A percentile compares a stretch with the other conserved stretches of the same genome.
phyloP scores from a whole-genome alignment of 768 basidiomycete genomes.

The Boletus speciosus region DNA sequence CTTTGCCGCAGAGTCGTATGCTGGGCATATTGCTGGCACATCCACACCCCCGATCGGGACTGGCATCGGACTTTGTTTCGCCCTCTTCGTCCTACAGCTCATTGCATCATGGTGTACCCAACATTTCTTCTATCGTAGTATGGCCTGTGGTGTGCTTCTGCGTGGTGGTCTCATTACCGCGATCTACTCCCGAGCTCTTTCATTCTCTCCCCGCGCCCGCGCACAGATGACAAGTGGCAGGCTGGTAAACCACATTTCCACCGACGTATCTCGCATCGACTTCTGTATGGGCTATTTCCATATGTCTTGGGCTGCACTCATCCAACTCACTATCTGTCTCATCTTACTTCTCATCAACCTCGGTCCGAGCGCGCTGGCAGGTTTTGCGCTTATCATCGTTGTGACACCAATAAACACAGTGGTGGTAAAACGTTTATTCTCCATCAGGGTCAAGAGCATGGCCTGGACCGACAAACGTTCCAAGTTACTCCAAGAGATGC shows the following conservation, averaged over 20 bases:
- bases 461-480: constrained; percentile 87
- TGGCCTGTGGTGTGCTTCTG: constrained; percentile 72
- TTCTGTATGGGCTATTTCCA: constrained; percentile 81
- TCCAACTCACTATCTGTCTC: constrained; percentile 77
- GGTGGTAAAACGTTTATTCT: constrained; percentile 63
- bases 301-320: constrained; percentile 73
- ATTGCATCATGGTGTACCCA: constrained; percentile 64
- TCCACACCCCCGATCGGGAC: constrained; percentile 42
- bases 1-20: constrained; percentile 64
- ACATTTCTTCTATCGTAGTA: constrained; percentile 80
- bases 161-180: constrained; percentile 85
- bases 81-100: constrained; percentile 65
- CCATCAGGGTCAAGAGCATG: constrained; percentile 71
- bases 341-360: constrained; percentile 70
- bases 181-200: constrained; percentile 76
- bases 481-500: constrained; percentile 83
- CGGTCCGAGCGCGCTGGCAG: constrained; percentile 55
- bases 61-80: constrained; percentile 76
- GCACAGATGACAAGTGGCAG: constrained; percentile 82
- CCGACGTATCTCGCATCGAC: constrained; percentile 88
- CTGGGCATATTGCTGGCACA: constrained; percentile 38
- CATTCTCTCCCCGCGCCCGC: constrained; percentile 74
- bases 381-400: constrained; percentile 62
- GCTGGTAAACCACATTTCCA: constrained; percentile 91
- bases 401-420: constrained; percentile 69